phyloP scores from a whole-genome alignment of 73 alveolate genomes.

The Paramecium sonneborni region DNA sequence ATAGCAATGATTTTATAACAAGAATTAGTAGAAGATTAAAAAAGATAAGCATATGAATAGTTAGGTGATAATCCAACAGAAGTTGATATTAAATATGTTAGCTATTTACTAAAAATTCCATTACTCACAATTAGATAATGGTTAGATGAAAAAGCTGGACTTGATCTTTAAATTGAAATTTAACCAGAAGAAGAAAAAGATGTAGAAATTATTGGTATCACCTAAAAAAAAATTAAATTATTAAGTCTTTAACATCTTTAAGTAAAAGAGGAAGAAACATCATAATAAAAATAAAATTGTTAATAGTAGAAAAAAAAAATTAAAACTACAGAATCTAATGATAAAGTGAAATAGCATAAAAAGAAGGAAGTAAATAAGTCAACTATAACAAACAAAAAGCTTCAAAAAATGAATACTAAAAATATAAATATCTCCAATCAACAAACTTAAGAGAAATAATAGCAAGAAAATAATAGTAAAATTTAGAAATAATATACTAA shows the following conservation, averaged over 20 bases:
- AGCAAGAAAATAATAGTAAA: neutral
- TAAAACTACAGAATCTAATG: neutral
- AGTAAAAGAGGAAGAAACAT: neutral
- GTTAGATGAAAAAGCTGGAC: neutral
- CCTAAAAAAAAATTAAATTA: neutral
- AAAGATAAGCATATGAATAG: neutral
- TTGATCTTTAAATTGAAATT: neutral
- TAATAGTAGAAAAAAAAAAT: neutral
- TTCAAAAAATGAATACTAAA: neutral
- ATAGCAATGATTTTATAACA: neutral
- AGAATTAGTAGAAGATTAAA: neutral
- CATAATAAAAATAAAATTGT: neutral
- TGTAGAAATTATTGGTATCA: neutral
- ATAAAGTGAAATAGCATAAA: neutral
- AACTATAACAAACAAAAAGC: neutral
- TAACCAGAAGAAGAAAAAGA: neutral
- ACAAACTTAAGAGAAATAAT: neutral
- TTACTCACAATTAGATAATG: neutral
- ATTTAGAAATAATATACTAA: neutral
- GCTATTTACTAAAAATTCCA: neutral
- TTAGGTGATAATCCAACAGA: slow-evolving; percentile 18
- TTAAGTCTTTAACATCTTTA: neutral
- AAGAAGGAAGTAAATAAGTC: neutral
- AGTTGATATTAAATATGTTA: neutral
- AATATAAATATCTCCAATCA: neutral